These are phyloP conservation scores for Agaricales sp. DNA, from an alignment of 1,284 basidiomycete species.

Conservation along the genomic window DNA sequence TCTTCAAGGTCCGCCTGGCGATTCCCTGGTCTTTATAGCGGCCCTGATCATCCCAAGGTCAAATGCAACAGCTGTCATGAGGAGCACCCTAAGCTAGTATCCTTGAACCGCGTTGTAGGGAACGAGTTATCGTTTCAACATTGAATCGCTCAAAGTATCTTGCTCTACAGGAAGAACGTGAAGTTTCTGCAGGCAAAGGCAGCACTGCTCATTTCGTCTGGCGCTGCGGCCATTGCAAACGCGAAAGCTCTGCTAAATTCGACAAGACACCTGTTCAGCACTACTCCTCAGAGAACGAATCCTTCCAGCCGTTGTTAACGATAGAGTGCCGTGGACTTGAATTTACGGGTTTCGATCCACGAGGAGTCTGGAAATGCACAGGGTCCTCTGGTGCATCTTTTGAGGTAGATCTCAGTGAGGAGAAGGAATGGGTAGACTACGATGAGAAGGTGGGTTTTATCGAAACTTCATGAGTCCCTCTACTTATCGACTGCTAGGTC, in stretches of 20 bases:
- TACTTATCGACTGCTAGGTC: conserved; percentile 28
- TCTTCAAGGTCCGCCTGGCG: conserved; percentile 47
- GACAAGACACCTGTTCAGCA: conserved; percentile 37
- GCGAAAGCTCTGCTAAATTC: conserved; percentile 73
- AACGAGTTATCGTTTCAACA: conserved; percentile 1
- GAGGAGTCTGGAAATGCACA: conserved; percentile 67
- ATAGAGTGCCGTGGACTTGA: conserved; percentile 75
- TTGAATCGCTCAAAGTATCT: conserved; percentile 1
- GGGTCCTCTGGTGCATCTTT: conserved; percentile 48
- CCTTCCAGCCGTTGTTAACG: conserved; percentile 50
- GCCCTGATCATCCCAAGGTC: conserved; percentile 36
- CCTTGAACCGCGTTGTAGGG: conserved; percentile 55
- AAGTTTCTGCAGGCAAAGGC: conserved; percentile 55
- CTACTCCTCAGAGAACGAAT: conserved; percentile 50
- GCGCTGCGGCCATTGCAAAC: conserved; percentile 66
- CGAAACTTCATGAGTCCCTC: too few species aligned
- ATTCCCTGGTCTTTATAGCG: not conserved
- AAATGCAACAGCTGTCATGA: conserved; percentile 72
- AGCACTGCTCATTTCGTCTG: conserved; percentile 69
- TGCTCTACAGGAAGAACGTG: conserved; percentile 43
- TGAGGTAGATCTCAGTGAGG: conserved; percentile 46
- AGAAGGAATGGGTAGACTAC: conserved; percentile 71
- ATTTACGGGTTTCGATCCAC: conserved; percentile 60
- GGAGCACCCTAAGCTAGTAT: conserved; percentile 55
- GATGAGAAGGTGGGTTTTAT: conserved; percentile 59